A percentile compares a stretch with the other conserved stretches of the same genome.
These are phyloP conservation scores for Epichloe sibirici DNA, from an alignment of 2,329 filamentous ascomycete genomes.

Conservation along the genomic window DNA sequence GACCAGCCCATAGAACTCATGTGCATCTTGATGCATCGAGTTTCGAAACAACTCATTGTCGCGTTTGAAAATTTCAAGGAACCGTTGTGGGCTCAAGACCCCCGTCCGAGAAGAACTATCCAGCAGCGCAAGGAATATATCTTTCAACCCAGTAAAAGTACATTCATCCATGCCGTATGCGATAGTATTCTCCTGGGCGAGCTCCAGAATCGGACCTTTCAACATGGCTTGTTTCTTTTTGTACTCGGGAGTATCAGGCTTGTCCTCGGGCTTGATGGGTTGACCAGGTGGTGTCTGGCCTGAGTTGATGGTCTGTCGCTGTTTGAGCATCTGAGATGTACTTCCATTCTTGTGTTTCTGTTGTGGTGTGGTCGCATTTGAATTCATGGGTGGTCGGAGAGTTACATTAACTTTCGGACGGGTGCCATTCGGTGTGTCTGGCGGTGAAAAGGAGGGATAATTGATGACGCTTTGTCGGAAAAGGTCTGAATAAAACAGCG, in stretches of 20 bases:
- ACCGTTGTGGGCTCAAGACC: slow-evolving; percentile 82
- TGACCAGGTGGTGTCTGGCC: slow-evolving; percentile 42
- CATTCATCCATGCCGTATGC: slow-evolving; percentile 90
- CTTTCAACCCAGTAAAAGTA: slow-evolving; percentile 86
- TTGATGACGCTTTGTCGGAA: slow-evolving; percentile 92
- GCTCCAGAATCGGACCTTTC: slow-evolving; percentile 73
- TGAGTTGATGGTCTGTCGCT: slow-evolving; percentile 40
- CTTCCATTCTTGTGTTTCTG: slow-evolving; percentile 41
- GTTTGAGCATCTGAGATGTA: slow-evolving; percentile 43
- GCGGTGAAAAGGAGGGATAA: slow-evolving; percentile 64
- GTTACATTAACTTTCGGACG: slow-evolving; percentile 46
- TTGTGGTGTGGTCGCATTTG: slow-evolving; percentile 26
- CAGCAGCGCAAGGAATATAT: slow-evolving; percentile 87
- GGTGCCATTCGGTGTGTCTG: slow-evolving; percentile 53
- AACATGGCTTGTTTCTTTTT: slow-evolving; percentile 94
- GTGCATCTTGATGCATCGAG: slow-evolving; percentile 95
- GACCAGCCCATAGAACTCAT: slow-evolving; percentile 89
- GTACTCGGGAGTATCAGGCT: slow-evolving; percentile 87
- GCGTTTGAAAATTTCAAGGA: slow-evolving; percentile 83
- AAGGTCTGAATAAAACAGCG: slow-evolving; percentile 85
- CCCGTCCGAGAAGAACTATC: slow-evolving; percentile 72
- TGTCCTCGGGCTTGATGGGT: slow-evolving; percentile 69
- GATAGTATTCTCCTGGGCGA: slow-evolving; percentile 66
- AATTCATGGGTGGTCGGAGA: slow-evolving; percentile 43
- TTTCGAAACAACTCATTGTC: slow-evolving; percentile 97